These are phyloP conservation scores for Ascodesmis nigricans DNA, from an alignment of 495 filamentous ascomycete genomes.

Conservation along the genomic window DNA sequence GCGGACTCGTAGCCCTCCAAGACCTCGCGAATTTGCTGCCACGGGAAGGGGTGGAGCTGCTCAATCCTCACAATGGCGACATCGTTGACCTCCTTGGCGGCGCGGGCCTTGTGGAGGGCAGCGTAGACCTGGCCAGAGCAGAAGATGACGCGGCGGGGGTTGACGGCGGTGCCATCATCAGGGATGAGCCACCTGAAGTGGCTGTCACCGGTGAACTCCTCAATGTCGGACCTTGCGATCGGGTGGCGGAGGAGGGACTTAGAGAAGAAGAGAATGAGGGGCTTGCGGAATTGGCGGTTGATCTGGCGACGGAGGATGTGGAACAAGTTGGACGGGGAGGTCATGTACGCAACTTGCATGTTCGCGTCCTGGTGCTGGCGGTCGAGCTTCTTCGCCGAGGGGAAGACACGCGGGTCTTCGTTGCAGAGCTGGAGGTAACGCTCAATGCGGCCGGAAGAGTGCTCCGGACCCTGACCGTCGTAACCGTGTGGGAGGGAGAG, in stretches of 20 bases:
- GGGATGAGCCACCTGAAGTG: slow-evolving; percentile 93
- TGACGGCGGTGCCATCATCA: slow-evolving; percentile 52
- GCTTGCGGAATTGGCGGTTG: slow-evolving; percentile 97
- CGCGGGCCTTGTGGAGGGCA: slow-evolving; percentile 74
- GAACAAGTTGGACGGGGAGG: slow-evolving; percentile 79
- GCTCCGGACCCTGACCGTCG: slow-evolving; percentile 94
- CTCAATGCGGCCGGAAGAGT: slow-evolving; percentile 94
- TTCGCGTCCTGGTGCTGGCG: slow-evolving; percentile 99
- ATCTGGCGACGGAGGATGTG: slow-evolving; percentile 92
- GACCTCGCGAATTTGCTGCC: slow-evolving; percentile 88
- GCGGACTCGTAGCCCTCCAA: slow-evolving; percentile 90
- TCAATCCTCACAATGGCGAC: slow-evolving; percentile 87
- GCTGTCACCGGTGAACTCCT: slow-evolving; percentile 71
- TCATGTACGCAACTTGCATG: slow-evolving; percentile 96
- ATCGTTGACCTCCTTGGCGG: slow-evolving; percentile 59
- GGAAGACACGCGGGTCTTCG: slow-evolving; percentile 88
- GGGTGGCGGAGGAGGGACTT: slow-evolving; percentile 87
- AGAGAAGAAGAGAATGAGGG: slow-evolving; percentile 90
- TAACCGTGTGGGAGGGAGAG: slow-evolving; percentile 93
- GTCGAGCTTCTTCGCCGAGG: slow-evolving; percentile 62
- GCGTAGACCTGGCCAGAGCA: slow-evolving; percentile 91
- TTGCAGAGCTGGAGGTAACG: slow-evolving; percentile 94
- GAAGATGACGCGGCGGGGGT: slow-evolving; percentile 75
- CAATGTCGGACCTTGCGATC: slow-evolving; percentile 63
- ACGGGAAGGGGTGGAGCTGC: slow-evolving; percentile 96